Evolutionary conservation across 441 rosid species (phyloP), one percentile per base, ranked within the genome.

Genomic region (Arabidopsis hybrid): DNA sequence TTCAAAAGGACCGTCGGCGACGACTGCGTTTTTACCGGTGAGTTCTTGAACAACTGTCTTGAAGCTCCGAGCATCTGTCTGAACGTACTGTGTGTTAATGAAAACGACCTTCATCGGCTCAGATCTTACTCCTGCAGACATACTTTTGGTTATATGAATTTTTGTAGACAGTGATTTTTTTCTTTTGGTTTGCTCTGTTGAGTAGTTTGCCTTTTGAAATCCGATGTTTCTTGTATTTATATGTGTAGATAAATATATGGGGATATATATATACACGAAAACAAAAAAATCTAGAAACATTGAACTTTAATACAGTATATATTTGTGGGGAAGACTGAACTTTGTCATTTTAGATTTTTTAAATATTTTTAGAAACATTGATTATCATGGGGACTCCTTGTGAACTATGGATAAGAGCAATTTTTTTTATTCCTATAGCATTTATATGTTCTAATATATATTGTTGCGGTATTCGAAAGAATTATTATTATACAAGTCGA

Each of bases 31-130:
- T 70, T 81, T 83, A 7, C 88, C 88, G 0, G 88, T 85, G 73
- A 85, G 77, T 65, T 80, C 74, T 46, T 85, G 88, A 38, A 85
- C 89, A 21, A 83, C 82, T 0, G 87, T 71, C 71, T 85, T 85
- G 75, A 85, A 85, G 67, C 82, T 85, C 47, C 32, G 43, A 12
- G 73, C 82, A 73, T 85, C 89, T 21, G 89, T 83, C 60, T 83
- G 74, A 1, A 85, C 78, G 11, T 85, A 83, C 63, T 72, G 58
- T 8, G 89, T 85, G 75, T 78, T 78, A 1, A 85, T 83, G 14
- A 81, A 47, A 49, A 85, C 88, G 35, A 85, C 83, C 67, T 81
- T 85, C 81, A 81, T 64, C 43, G 79, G 82, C 63, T 63, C 74
- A 12, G 79, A 70, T 74, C 72, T 74, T 49, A 65, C 67, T 60